Evolutionary conservation across 179 eudicot species (phyloP).

Genomic region (Beta lomatogona): DNA sequence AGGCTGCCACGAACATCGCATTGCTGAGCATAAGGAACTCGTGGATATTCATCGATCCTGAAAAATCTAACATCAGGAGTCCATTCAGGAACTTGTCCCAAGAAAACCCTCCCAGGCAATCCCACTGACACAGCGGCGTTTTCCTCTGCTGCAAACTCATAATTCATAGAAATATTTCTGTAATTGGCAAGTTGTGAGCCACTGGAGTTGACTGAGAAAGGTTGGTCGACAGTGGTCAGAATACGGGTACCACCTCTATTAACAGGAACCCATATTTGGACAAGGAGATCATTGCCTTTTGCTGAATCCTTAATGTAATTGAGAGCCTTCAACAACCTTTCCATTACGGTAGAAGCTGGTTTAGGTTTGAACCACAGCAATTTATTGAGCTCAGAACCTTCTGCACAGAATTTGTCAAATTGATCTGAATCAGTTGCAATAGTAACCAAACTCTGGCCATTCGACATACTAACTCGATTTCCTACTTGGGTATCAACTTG

Average conservation of each 20-base stretch:
- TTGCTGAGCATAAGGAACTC: constrained; percentile 72
- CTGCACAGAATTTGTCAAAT: constrained; percentile 31
- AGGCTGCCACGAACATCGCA: constrained; percentile 82
- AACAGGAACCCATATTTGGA: constrained; percentile 90
- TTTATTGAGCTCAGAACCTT: constrained; percentile 47
- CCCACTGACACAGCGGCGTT: constrained; percentile 55
- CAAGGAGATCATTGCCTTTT: constrained; percentile 53
- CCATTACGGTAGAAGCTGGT: constrained; percentile 53
- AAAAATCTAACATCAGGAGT: constrained; percentile 90
- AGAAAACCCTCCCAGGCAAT: constrained; percentile 77
- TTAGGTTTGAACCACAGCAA: constrained; percentile 73
- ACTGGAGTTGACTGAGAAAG: constrained; percentile 58
- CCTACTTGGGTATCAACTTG: constrained; percentile 34
- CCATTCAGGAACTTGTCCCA: constrained; percentile 89
- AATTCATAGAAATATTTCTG: constrained; percentile 61
- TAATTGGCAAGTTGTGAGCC: constrained; percentile 60
- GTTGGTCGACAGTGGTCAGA: constrained; percentile 65
- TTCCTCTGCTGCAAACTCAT: constrained; percentile 70
- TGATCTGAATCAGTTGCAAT: constrained; percentile 22
- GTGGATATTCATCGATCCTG: constrained; percentile 69
- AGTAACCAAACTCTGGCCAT: constrained; percentile 22
- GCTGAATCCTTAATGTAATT: constrained; percentile 53
- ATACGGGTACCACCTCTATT: constrained; percentile 53
- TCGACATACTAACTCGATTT: constrained; percentile 27
- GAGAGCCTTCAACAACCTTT: constrained; percentile 62